Percentiles rank a stretch among this genome's conserved stretches.
phyloP scores from a whole-genome alignment of 768 basidiomycete genomes.

The Trametes maxima region DNA sequence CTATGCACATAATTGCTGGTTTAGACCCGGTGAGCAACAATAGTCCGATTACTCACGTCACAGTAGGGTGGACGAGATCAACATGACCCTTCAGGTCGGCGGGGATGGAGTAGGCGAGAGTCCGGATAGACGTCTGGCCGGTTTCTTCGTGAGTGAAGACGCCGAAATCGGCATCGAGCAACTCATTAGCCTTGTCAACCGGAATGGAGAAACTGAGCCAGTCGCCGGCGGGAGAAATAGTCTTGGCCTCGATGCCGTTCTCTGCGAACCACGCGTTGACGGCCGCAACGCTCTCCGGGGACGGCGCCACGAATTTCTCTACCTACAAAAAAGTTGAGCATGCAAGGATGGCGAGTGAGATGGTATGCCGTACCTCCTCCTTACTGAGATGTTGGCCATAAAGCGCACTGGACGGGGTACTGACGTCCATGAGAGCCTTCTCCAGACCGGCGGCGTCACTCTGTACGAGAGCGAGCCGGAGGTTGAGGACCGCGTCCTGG shows the following conservation, averaged over 20 bases:
- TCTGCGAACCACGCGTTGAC: slow-evolving; percentile 33
- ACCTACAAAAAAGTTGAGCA: slow-evolving; percentile 21
- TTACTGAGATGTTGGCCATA: slow-evolving; percentile 42
- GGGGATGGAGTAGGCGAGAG: slow-evolving; percentile 42
- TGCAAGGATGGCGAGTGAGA: not conserved
- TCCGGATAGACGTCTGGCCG: slow-evolving; percentile 36
- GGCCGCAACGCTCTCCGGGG: slow-evolving; percentile 29
- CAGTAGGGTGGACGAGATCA: slow-evolving; percentile 36
- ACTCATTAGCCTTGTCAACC: slow-evolving; percentile 38
- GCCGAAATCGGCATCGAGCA: slow-evolving; percentile 39
- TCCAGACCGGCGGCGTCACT: slow-evolving; percentile 41
- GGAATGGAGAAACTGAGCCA: slow-evolving; percentile 38
- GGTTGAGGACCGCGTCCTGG: slow-evolving; percentile 34
- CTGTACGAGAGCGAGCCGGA: slow-evolving; percentile 42
- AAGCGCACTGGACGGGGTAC: slow-evolving; percentile 37
- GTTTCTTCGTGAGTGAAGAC: slow-evolving; percentile 37
- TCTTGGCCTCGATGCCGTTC: slow-evolving; percentile 30
- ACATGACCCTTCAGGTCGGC: slow-evolving; percentile 34
- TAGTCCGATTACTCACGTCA: slow-evolving; percentile 22
- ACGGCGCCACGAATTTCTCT: slow-evolving; percentile 31
- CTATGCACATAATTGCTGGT: slow-evolving; percentile 28
- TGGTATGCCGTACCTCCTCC: slow-evolving; percentile 38
- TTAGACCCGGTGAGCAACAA: not conserved
- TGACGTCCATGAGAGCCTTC: slow-evolving; percentile 40
- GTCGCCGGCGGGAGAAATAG: slow-evolving; percentile 37